Evolutionary conservation across 768 basidiomycete genomes (phyloP), one percentile per base, ranked within the genome.

Genomic region (Pilatotrama ljubarskyi): DNA sequence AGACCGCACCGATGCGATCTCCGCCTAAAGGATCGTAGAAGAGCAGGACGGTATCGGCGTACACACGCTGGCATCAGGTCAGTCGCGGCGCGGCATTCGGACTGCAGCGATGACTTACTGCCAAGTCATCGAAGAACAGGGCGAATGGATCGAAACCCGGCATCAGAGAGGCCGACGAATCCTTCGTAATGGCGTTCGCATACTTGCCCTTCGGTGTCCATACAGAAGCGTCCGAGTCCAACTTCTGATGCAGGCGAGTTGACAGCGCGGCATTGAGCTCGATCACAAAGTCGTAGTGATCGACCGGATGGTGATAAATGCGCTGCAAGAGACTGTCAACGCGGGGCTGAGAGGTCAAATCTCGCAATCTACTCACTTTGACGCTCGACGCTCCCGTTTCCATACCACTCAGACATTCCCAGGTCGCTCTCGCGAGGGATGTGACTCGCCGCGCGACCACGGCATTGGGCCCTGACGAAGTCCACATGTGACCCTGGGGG

Each of bases 11-110:
- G 51, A 95, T 88, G 35, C 78, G 77, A 57, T 83, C 78, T 0
- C 95, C 93, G 13, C 97, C 97, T 35, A 85, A 80, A 0, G 83
- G 76, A 64, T 98, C 95, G 66, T 85, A 84, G 78, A 98, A 99
- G 38, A 96, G 79, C 58, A 90, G 83, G 63, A 91, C 81, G 0
- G 88, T 88, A 61, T 92, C 88, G 1, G 83, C 77, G 68, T 93
- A 95, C 5, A 85, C 74, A 18, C 81, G 79, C 90, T 95, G 59
- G 36, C 60, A 17, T 15, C 29, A 46, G 26, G 58, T 60, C 43
- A 58, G 40, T 59, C 6, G 25, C 36, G 35, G 37, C 37, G 14
- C 37, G 13, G 14, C 20, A 37, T 18, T n/a, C 22, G 3, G 15
- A 26, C 14, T 26, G 5, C 14, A 9, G 20, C 14, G 7, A 14